A percentile compares a stretch with the other conserved stretches of the same genome.
These are phyloP conservation scores for Rhizoclosmatium globosum DNA, from an alignment of 192 early-diverging fungal genomes.

Conservation along the genomic window DNA sequence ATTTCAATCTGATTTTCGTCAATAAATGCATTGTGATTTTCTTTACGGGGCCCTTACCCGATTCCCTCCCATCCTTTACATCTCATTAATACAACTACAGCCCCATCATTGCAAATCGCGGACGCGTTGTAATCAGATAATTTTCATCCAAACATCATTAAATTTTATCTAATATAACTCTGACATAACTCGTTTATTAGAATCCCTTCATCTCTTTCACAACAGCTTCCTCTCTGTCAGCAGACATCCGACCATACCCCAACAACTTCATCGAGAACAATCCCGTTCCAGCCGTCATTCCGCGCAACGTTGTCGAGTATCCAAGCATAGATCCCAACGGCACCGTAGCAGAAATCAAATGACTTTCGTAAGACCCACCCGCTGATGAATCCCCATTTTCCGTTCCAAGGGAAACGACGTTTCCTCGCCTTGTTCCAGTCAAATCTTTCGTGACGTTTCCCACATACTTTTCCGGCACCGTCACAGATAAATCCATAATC, in stretches of 20 bases:
- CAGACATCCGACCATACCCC: conserved; percentile 81
- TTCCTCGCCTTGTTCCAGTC: conserved; percentile 77
- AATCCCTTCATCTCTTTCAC: conserved; percentile 69
- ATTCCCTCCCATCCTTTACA: too few species aligned
- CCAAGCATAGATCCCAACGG: conserved; percentile 87
- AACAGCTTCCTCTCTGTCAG: conserved; percentile 74
- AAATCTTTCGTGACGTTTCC: conserved; percentile 85
- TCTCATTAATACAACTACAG: too few species aligned
- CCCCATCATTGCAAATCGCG: too few species aligned
- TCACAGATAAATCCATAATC: conserved; percentile 77
- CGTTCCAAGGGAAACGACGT: conserved; percentile 65
- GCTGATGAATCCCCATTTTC: conserved; percentile 29
- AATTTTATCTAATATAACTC: too few species aligned
- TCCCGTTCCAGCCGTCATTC: conserved; percentile 87
- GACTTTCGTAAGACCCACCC: conserved; percentile 44
- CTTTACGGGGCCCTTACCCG: too few species aligned
- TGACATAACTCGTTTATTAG: too few species aligned
- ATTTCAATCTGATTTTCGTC: too few species aligned
- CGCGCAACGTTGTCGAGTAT: conserved; percentile 81
- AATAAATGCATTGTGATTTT: too few species aligned
- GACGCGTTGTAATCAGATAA: too few species aligned
- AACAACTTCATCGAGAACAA: conserved; percentile 84
- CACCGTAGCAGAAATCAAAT: conserved; percentile 68
- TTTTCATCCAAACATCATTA: too few species aligned
- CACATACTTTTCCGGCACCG: conserved; percentile 74